Evolutionary conservation across 768 basidiomycete species (phyloP).

Genomic region (Amanita molliuscula): DNA sequence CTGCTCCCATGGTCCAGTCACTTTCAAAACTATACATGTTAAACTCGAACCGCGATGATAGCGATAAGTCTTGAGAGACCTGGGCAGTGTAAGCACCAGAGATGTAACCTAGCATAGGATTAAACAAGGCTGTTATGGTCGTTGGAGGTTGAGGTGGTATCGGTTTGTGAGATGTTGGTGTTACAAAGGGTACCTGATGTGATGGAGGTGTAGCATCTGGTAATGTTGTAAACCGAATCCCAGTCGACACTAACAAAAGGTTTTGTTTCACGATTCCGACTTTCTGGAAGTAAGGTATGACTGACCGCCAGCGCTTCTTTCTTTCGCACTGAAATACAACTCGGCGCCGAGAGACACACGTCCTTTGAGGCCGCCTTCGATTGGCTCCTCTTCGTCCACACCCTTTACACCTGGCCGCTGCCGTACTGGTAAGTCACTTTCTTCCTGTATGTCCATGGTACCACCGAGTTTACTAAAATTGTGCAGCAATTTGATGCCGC

Average conservation of each 20-base stretch:
- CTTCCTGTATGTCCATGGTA: slow-evolving; percentile 22
- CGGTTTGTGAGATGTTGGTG: slow-evolving; percentile 27
- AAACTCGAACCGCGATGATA: slow-evolving; percentile 90
- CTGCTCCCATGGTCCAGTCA: slow-evolving; percentile 91
- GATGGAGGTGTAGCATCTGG: slow-evolving; percentile 69
- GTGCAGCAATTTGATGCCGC: slow-evolving; percentile 78
- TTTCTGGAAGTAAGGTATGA: slow-evolving; percentile 7
- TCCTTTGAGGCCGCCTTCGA: slow-evolving; percentile 85
- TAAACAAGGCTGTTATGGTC: slow-evolving; percentile 89
- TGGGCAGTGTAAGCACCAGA: slow-evolving; percentile 87
- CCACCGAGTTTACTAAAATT: slow-evolving; percentile 75
- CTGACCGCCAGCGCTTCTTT: slow-evolving; percentile 85
- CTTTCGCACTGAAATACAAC: slow-evolving; percentile 87
- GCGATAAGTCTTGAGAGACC: slow-evolving; percentile 72
- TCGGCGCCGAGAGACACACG: slow-evolving; percentile 90
- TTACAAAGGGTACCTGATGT: slow-evolving; percentile 34
- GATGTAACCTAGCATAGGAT: slow-evolving; percentile 93
- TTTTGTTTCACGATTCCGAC: neutral
- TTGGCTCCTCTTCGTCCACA: slow-evolving; percentile 92
- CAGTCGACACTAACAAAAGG: slow-evolving; percentile 67
- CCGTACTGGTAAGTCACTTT: slow-evolving; percentile 16
- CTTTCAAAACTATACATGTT: slow-evolving; percentile 96
- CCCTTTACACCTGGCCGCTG: slow-evolving; percentile 44
- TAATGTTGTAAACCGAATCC: slow-evolving; percentile 87
- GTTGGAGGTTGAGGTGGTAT: slow-evolving; percentile 73